Evolutionary conservation across 441 rosid species (phyloP), one percentile per base, ranked within the genome.

Genomic region (Gossypium davidsonii): DNA sequence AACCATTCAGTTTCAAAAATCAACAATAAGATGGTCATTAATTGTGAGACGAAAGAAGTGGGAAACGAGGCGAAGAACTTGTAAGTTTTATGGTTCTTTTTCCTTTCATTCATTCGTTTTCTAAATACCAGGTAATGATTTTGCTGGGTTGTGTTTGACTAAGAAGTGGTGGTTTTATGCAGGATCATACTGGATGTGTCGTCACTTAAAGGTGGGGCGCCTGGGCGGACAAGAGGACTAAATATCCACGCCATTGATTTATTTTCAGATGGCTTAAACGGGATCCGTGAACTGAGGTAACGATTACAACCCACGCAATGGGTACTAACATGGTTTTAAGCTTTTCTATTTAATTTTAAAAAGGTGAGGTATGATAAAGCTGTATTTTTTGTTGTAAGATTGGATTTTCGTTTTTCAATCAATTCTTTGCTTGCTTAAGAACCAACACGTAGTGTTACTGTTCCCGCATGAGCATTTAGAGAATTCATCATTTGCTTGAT

Each of bases 171-270:
- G 65, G 12, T 53, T 68, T 70, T 68, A 37, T 28, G 61, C 86
- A 94, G 99, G 85, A 83, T 88, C 56, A 89, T 80, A 39, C 72
- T 92, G 91, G 96, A 94, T 76, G 80, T 87, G 51, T 90, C 97
- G 70, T 66, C 86, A 0, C 84, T 90, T 46, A 86, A 78, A 53
- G 96, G 91, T 0, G 99, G 97, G 28, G 94, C 97, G 7, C 97
- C 97, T 2, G 90, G 92, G 63, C 85, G 90, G 81, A 94, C 99
- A 11, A 88, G 99, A 75, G 99, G 97, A 74, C 82, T 94, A 12
- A 79, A 81, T 14, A 74, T 91, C 63, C 74, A 79, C 46, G 49
- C 82, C 1, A 61, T 87, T 1, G 82, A 85, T 78, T 85, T 87
- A 3, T 85, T 83, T 78, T 85, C 86, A 0, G 83, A 87, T 55